Evolutionary conservation across 176 grass and related monocot genomes (phyloP).

Genomic region (Thinopyrum elongatum): DNA sequence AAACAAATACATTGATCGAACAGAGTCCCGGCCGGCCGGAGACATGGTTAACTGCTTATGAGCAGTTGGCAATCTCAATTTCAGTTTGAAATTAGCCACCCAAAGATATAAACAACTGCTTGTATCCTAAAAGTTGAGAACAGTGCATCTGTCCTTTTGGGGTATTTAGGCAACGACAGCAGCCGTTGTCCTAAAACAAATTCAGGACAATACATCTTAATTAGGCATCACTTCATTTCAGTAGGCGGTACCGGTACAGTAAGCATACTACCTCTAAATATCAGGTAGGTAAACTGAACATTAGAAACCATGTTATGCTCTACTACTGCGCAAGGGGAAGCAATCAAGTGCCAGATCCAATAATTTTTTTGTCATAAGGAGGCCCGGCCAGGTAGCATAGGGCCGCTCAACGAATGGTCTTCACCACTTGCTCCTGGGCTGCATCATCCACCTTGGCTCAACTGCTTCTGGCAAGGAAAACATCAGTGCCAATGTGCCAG

Average conservation of each 20-base stretch:
- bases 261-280: no score
- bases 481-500: conserved; percentile 44
- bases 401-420: neutral
- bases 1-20: no score
- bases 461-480: neutral
- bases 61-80: no score
- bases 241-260: no score
- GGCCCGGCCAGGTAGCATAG: conserved; percentile 24
- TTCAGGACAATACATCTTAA: neutral
- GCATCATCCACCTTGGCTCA: neutral
- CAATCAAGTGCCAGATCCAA: no score
- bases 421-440: neutral
- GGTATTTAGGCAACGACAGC: neutral
- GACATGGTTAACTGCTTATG: no score
- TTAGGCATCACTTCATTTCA: no score
- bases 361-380: neutral
- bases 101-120: neutral
- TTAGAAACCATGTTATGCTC: no score
- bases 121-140: neutral
- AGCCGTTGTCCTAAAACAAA: neutral
- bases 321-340: no score
- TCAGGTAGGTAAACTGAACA: no score
- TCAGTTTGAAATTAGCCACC: neutral
- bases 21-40: no score
- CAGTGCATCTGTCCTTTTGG: no score